Base-by-base conservation (phyloP, 148 eudicot species). In the Limonium bicolor region DNA sequence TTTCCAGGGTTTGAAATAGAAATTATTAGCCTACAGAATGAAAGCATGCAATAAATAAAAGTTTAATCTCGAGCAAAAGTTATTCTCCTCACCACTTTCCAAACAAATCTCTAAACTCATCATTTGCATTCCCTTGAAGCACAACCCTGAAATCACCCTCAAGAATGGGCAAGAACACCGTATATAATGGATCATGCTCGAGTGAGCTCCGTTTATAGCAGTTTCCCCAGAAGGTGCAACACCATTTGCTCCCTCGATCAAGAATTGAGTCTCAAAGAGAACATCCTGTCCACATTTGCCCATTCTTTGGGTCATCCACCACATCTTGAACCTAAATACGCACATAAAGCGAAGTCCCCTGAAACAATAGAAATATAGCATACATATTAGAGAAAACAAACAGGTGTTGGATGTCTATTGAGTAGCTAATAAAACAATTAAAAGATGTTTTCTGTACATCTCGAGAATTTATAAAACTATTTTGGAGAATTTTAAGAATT, bases 301-400 rank as follows among this genome's bases (percentile, higher is more conserved):
- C 79, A 88, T 88, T 43, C 83, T 74, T 42, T 84, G 97, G 23
- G 94, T 88, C 97, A 88, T 88, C 97, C 97, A 88, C 97, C 97
- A 88, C 16, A 88, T 63, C 71, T 88, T 88, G 76, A 88, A 88
- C 3, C 96, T 80, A 65, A 88, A 88, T 48, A 69, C 67, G 35
- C 96, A 88, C 94, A 88, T 66, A 63, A 88, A 82, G 14, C 81
- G 66, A 28, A 80, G 63, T 36, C 60, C 97, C 77, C 97, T 88
- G 66, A 29, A 51, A 33, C 28, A 17, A 9, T 4, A 10, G 32
- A 20, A 12, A 10, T n/a, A n/a, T n/a, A n/a, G n/a, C n/a, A n/a
- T n/a, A n/a, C n/a, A n/a, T n/a, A n/a, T n/a, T n/a, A n/a, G n/a
- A n/a, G n/a, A n/a, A n/a, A n/a, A n/a, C n/a, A n/a, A n/a, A n/a